Base-by-base conservation (phyloP, 179 eudicot species). In the Patellifolia procumbens region DNA sequence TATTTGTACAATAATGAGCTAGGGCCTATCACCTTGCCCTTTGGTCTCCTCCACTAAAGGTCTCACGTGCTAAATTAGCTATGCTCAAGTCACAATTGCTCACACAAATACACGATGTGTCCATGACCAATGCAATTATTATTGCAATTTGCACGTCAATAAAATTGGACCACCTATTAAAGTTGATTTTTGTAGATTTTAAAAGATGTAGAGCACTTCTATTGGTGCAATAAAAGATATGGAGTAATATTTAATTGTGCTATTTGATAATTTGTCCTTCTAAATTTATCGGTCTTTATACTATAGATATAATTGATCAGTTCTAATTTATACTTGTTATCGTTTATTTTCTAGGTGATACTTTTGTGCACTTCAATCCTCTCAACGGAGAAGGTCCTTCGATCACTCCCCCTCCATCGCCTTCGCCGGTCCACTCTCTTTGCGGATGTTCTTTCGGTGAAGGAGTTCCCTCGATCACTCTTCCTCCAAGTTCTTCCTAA, bases 391-490 rank as follows among this genome's bases (percentile, higher is more conserved):
- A 26, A 51, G 28, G 85, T 85, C 12, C 78, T 85, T 34, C 75
- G 70, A 0, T 52, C 78, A 2, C 76, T 85, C 17, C 88, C 88
- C 0, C 17, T 85, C 13, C 77, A 80, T 45, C 81, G 83, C 12
- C 82, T 85, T 15, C 75, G 78, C 3, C 83, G 83, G 0, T 76
- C 82, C 35, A 85, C 88, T 13, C 80, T 85, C 9, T 77, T 85
- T 11, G 88, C 68, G 48, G 86, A 82, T 51, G 85, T 77, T 2
- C 62, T 85, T 5, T 85, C 88, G 1, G 88, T 85, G 3, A 85
- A 85, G 62, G 85, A 85, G 78, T 82, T 80, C 28, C 88, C 87
- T 0, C 77, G 84, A 0, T 31, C 61, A 0, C 73, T 85, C 10
- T 77, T 85, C 68, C 76, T 82, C 12, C 79, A 80, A 5, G 59